Conservation (phyloP, 225 moss, liverwort and hornwort species). For the Sphagnum tenellum region DNA sequence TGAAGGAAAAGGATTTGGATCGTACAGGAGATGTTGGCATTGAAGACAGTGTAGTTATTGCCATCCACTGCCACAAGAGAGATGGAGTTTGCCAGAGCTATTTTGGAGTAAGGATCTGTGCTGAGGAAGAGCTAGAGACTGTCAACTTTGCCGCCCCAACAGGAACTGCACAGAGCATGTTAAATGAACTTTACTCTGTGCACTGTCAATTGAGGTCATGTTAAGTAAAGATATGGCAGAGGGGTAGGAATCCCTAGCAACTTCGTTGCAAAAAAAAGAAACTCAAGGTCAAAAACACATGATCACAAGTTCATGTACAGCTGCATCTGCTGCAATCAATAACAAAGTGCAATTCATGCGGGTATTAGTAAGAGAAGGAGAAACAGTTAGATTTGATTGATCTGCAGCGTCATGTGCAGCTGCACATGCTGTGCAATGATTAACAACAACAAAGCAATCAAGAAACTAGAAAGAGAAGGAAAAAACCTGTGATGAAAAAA, state of each 20-base stretch:
- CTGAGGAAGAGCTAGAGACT: conserved; percentile 28
- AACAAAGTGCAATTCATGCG: too few species aligned
- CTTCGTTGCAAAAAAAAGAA: not conserved
- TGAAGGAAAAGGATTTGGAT: not conserved
- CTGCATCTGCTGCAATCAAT: too few species aligned
- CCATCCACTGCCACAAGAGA: conserved; percentile 31
- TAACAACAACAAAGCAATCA: too few species aligned
- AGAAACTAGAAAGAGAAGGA: too few species aligned
- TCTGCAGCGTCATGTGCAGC: too few species aligned
- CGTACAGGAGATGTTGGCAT: not conserved
- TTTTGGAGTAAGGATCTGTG: conserved; percentile 23
- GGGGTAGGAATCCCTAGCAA: not conserved
- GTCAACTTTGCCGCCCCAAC: conserved; percentile 6
- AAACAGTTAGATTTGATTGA: too few species aligned
- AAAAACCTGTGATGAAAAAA: too few species aligned
- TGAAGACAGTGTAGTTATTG: conserved; percentile 39
- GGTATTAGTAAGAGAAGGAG: too few species aligned
- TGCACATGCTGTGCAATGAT: too few species aligned
- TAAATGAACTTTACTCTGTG: conserved; percentile 6
- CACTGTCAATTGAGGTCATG: not conserved
- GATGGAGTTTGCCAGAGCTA: conserved; percentile 32
- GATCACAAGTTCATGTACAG: too few species aligned
- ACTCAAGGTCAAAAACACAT: too few species aligned
- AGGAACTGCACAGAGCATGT: not conserved
- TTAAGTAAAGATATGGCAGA: not conserved